phyloP scores from a whole-genome alignment of 2,329 filamentous ascomycete species.

The Epichloe amarillans region DNA sequence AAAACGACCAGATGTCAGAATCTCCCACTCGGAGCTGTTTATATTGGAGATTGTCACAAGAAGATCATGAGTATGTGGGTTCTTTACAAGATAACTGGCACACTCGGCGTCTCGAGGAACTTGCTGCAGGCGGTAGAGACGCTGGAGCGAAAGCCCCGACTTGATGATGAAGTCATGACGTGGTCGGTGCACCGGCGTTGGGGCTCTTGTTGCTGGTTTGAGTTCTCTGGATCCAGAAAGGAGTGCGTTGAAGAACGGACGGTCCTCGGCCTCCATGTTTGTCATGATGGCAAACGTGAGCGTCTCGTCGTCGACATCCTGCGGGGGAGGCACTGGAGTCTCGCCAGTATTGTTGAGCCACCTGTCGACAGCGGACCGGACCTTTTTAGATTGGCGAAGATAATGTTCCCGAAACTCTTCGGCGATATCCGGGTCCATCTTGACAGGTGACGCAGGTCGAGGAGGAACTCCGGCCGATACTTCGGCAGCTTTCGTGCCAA shows the following conservation, averaged over 20 bases:
- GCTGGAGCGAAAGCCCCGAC: constrained; percentile 66
- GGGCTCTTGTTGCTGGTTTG: constrained; percentile 45
- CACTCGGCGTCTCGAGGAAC: constrained; percentile 75
- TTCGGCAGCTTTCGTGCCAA: constrained; percentile 48
- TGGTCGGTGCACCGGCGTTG: constrained; percentile 52
- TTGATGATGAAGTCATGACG: constrained; percentile 64
- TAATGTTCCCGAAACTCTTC: constrained; percentile 91
- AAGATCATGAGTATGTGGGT: constrained; percentile 70
- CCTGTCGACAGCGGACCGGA: constrained; percentile 76
- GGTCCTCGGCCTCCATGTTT: constrained; percentile 61
- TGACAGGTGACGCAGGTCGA: constrained; percentile 47
- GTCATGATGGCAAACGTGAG: constrained; percentile 88
- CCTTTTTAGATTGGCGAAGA: constrained; percentile 86
- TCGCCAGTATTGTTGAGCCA: constrained; percentile 78
- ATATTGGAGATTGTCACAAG: constrained; percentile 80
- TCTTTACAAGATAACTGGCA: constrained; percentile 73
- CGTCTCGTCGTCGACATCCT: constrained; percentile 89
- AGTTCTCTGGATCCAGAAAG: constrained; percentile 47
- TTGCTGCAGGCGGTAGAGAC: constrained; percentile 63
- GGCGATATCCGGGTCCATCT: constrained; percentile 86
- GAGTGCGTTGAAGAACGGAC: constrained; percentile 71
- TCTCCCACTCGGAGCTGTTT: constrained; percentile 90
- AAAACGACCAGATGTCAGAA: constrained; percentile 83
- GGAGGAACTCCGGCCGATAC: constrained; percentile 44
- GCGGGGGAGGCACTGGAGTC: constrained; percentile 62